Evolutionary conservation across 257 asterid genomes (phyloP).

Genomic region (Przewalskia tangutica): DNA sequence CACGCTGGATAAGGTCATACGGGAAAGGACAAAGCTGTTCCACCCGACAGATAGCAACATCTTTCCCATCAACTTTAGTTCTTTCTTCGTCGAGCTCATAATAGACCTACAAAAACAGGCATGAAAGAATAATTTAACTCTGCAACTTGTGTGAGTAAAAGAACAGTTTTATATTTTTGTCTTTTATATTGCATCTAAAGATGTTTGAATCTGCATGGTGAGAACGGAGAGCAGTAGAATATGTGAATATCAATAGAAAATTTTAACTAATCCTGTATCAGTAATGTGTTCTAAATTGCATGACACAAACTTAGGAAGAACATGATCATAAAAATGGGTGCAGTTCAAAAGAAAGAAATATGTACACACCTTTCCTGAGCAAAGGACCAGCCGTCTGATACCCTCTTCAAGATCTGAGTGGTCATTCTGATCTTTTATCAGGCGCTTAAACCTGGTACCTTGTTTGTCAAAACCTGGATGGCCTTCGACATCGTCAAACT

Average conservation of each 20-base stretch:
- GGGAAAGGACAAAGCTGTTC: constrained; percentile 33
- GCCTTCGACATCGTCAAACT: constrained; percentile 24
- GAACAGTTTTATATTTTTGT: background rate
- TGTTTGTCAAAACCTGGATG: constrained; percentile 27
- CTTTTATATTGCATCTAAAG: background rate
- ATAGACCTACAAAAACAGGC: constrained; percentile 10
- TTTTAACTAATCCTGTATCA: background rate
- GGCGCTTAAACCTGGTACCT: constrained; percentile 23
- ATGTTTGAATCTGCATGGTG: background rate
- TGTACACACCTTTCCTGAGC: constrained; percentile 25
- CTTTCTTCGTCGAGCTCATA: constrained; percentile 27
- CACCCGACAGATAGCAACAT: constrained; percentile 23
- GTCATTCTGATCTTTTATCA: constrained; percentile 17
- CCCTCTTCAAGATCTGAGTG: constrained; percentile 22
- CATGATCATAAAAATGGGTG: background rate
- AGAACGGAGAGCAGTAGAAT: background rate
- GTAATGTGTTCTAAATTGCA: background rate
- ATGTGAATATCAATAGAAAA: background rate
- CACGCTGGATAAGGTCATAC: constrained; percentile 19
- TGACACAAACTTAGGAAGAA: background rate
- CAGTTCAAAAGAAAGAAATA: background rate
- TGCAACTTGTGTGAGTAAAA: background rate
- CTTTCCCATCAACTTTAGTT: constrained; percentile 13
- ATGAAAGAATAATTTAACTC: background rate
- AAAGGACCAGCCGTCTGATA: constrained; percentile 20